Evolutionary conservation across 1,284 basidiomycete genomes (phyloP).

Genomic region (Tilletia walkeri): DNA sequence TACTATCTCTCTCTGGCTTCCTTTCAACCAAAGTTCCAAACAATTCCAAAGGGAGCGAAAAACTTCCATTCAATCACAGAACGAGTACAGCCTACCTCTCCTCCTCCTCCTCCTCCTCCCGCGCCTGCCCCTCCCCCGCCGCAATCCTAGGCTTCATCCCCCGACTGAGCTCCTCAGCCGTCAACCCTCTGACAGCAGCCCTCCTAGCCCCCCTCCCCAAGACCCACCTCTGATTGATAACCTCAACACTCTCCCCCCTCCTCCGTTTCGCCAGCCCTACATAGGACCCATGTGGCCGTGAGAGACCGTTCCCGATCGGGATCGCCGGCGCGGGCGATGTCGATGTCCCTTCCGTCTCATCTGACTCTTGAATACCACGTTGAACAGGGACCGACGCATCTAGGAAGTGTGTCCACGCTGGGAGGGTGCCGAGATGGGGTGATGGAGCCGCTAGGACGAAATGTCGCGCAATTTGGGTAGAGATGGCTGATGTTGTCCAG

Average conservation of each 20-base stretch:
- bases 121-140: background rate
- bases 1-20: too few relatives aligned
- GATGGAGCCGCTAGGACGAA: slow-evolving; percentile 37
- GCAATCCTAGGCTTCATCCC: slow-evolving; percentile 3
- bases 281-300: slow-evolving; percentile 26
- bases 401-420: slow-evolving; percentile 19
- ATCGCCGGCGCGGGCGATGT: background rate
- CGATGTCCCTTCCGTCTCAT: slow-evolving; percentile 3
- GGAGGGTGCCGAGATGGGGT: slow-evolving; percentile 5
- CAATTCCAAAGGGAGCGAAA: too few relatives aligned
- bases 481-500: slow-evolving; percentile 41
- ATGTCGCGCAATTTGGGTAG: slow-evolving; percentile 40
- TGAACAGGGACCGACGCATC: slow-evolving; percentile 17
- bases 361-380: background rate
- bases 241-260: slow-evolving; percentile 28
- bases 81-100: background rate
- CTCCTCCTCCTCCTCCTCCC: background rate
- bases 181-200: slow-evolving; percentile 20
- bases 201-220: slow-evolving; percentile 29
- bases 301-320: slow-evolving; percentile 34
- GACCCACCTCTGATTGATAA: slow-evolving; percentile 32
- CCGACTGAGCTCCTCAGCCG: slow-evolving; percentile 14
- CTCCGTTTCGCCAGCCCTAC: slow-evolving; percentile 22
- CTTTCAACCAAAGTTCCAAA: too few relatives aligned
- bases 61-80: too few relatives aligned